Percentiles rank a stretch among this genome's conserved stretches.
phyloP scores from a whole-genome alignment of 1,139 yeast species.

The Nakaseomyces uthaithaninus region DNA sequence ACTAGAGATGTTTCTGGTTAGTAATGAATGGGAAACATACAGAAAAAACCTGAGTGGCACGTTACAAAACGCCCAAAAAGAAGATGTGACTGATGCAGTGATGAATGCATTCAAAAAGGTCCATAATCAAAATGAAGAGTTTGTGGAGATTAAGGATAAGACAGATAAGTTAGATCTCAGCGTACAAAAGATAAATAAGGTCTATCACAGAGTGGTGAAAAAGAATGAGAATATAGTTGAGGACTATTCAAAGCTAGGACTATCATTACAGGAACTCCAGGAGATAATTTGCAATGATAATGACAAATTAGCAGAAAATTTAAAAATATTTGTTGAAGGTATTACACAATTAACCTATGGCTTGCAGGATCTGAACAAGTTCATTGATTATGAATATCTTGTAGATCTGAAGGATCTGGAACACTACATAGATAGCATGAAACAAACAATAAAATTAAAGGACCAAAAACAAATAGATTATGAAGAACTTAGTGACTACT shows the following conservation, averaged over 20 bases:
- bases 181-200: conserved; percentile 65
- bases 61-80: conserved; percentile 28
- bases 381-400: conserved; percentile 72
- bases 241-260: conserved; percentile 66
- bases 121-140: conserved; percentile 67
- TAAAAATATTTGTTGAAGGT: conserved; percentile 47
- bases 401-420: conserved; percentile 82
- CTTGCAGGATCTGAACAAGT: conserved; percentile 44
- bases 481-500: conserved; percentile 75
- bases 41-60: conserved; percentile 45
- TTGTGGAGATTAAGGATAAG: conserved; percentile 73
- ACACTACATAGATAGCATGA: conserved; percentile 71
- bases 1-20: conserved; percentile 68
- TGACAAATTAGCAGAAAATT: conserved; percentile 41
- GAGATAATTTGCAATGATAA: conserved; percentile 40
- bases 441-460: conserved; percentile 68
- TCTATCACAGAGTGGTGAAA: conserved; percentile 63
- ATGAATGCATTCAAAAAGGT: conserved; percentile 87
- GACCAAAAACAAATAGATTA: conserved; percentile 88
- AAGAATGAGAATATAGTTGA: conserved; percentile 64
- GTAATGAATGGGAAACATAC: conserved; percentile 78
- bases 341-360: conserved; percentile 42
- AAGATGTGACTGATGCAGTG: conserved; percentile 64
- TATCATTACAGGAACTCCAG: conserved; percentile 62
- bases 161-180: conserved; percentile 81